A percentile compares a stretch with the other conserved stretches of the same genome.
These are phyloP conservation scores for Stachybotrys chlorohalonatus DNA, from an alignment of 2,329 filamentous ascomycete genomes.

Conservation along the genomic window DNA sequence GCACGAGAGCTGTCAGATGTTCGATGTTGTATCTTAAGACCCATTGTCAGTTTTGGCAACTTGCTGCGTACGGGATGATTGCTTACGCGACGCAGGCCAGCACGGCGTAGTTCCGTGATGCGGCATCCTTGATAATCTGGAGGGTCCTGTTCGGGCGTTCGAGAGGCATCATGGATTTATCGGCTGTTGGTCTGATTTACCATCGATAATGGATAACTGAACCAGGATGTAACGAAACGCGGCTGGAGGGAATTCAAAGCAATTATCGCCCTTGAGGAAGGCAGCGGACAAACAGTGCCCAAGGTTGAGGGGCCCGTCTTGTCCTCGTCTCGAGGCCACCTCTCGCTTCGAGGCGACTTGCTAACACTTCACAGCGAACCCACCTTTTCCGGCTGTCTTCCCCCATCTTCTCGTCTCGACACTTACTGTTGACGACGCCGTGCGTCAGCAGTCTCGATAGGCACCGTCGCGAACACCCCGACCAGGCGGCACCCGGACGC, in stretches of 20 bases:
- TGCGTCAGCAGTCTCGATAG: background rate
- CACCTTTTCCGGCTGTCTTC: too few relatives aligned
- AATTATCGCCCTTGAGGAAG: background rate
- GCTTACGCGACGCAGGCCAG: slow-evolving; percentile 31
- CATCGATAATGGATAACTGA: background rate
- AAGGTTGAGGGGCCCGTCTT: background rate
- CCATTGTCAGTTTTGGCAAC: background rate
- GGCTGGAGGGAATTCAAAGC: background rate
- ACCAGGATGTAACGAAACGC: background rate
- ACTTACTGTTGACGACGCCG: background rate
- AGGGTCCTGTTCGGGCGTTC: background rate
- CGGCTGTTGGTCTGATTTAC: background rate
- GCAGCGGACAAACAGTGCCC: background rate
- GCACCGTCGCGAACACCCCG: background rate
- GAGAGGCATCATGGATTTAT: background rate
- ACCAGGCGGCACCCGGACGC: background rate
- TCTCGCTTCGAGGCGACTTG: background rate
- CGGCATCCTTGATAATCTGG: background rate
- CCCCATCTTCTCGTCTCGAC: background rate
- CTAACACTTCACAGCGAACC: too few relatives aligned
- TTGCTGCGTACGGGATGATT: background rate
- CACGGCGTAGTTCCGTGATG: slow-evolving; percentile 36
- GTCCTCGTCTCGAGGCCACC: background rate
- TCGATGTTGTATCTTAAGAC: slow-evolving; percentile 58
- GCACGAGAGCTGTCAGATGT: slow-evolving; percentile 57